Conservation (phyloP, 495 filamentous ascomycete species). For the Neurospora tetrasperma region DNA sequence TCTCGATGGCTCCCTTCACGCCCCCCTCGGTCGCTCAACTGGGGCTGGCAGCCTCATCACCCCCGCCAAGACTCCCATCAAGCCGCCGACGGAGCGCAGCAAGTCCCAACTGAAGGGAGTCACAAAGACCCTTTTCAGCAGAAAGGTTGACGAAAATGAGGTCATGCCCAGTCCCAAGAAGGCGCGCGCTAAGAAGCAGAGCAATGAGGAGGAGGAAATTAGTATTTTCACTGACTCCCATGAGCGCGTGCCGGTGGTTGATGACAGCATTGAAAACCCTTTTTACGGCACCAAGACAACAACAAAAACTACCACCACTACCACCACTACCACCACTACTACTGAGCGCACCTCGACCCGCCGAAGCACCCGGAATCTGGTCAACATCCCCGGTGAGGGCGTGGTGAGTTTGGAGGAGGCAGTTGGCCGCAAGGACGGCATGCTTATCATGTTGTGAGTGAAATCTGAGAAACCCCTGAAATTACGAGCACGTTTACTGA, state of each 20-base stretch:
- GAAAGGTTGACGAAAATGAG: conserved; percentile 31
- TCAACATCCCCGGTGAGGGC: conserved; percentile 42
- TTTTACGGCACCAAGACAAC: conserved; percentile 46
- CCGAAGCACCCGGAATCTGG: conserved; percentile 36
- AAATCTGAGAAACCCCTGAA: background rate
- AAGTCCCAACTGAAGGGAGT: conserved; percentile 50
- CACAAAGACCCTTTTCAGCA: conserved; percentile 64
- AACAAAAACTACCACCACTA: conserved; percentile 16
- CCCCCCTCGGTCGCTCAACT: conserved; percentile 2
- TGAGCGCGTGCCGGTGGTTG: conserved; percentile 69
- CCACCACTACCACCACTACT: conserved; percentile 15
- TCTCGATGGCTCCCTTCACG: conserved; percentile 12
- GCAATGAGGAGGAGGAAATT: conserved; percentile 48
- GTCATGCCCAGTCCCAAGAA: conserved; percentile 48
- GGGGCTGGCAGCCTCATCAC: conserved; percentile 62
- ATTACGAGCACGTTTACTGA: conserved; percentile 12
- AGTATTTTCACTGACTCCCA: conserved; percentile 84
- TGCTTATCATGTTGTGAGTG: conserved; percentile 82
- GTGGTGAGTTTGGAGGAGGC: conserved; percentile 51
- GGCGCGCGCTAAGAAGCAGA: conserved; percentile 39
- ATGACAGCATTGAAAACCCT: conserved; percentile 58
- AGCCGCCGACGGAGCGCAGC: conserved; percentile 45
- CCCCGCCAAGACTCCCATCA: conserved; percentile 79
- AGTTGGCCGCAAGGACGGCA: conserved; percentile 60
- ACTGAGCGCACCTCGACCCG: conserved; percentile 22